These are phyloP conservation scores for Adiantum capillusveneris DNA, from an alignment of 75 land plant species.

Conservation along the genomic window DNA sequence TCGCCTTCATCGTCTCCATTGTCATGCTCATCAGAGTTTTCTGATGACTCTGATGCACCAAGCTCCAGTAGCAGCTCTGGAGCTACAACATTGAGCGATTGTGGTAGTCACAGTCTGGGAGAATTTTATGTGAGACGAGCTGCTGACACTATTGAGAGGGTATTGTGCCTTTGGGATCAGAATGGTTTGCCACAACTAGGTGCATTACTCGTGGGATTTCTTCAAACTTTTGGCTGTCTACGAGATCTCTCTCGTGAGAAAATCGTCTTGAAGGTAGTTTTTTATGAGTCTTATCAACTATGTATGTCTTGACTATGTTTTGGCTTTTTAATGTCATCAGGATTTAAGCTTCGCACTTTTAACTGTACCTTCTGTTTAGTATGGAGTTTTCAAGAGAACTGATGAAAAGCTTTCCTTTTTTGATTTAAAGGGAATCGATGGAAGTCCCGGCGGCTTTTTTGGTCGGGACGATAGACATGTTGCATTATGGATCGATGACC, in stretches of 20 bases:
- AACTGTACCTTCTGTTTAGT: too few relatives aligned
- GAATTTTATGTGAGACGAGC: conserved; percentile 23
- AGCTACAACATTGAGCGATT: too few relatives aligned
- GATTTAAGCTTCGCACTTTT: too few relatives aligned
- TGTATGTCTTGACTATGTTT: too few relatives aligned
- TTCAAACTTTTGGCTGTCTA: conserved; percentile 21
- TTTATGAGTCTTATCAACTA: not conserved
- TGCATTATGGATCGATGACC: conserved; percentile 37
- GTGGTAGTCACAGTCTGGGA: not conserved
- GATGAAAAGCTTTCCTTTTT: conserved; percentile 2
- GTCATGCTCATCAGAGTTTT: not conserved
- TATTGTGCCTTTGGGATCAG: conserved; percentile 19
- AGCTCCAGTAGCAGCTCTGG: conserved; percentile 3
- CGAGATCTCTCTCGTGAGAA: conserved; percentile 25
- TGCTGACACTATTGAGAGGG: conserved; percentile 18
- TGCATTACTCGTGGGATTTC: conserved; percentile 29
- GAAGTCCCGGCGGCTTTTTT: conserved; percentile 40
- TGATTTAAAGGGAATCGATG: conserved; percentile 21
- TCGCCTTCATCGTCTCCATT: not conserved
- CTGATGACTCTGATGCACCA: conserved; percentile 4
- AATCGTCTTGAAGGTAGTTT: conserved; percentile 29
- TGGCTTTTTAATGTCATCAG: too few relatives aligned
- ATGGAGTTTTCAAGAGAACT: too few relatives aligned
- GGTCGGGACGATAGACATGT: conserved; percentile 15
- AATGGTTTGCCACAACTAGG: conserved; percentile 28